Evolutionary conservation across 768 basidiomycete species (phyloP), one percentile per base, ranked within the genome.

Genomic region (Russula lepida): DNA sequence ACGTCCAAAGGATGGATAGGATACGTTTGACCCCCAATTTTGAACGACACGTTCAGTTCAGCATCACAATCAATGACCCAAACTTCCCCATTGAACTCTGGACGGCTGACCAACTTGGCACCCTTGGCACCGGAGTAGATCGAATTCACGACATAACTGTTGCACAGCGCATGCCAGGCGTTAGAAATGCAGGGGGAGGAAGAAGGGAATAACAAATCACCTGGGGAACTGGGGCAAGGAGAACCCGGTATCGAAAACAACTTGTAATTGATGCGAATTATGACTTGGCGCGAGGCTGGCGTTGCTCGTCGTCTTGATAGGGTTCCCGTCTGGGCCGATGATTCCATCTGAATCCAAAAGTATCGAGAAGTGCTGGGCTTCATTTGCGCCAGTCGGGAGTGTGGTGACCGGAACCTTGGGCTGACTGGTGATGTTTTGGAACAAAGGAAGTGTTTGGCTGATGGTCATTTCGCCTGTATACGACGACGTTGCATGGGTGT

Each of bases 1-100:
- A 81, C 74, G 67, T 89, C 87, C 25, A 89, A 71, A 2, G 87
- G 86, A 67, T 89, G 84, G 11, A 88, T 77, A 11, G 83, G 84
- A 66, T 78, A 83, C 12, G 71, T 67, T 13, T 75, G 71, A 3
- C 85, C 85, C 4, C 72, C 78, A 52, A 90, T 85, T 63, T 76
- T 74, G 69, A 89, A 81, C 1, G 87, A 82, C 37, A 85, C 70
- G 58, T 86, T 87, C 50, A 89, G 75, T 70, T 84, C 78, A 58
- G 79, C 74, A 30, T 77, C 71, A 67, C 89, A 90, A 1, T 86
- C 85, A 2, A 89, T 63, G 17, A 75, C 73, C 83, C 85, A 90
- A 25, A 76, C 78, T 55, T 82, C 71, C 21, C 75, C 69, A 17
- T 81, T 79, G 19, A 79, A 46, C 46, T 63, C 67, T 19, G 69